phyloP scores from a whole-genome alignment of 2,329 filamentous ascomycete genomes.

The Mycosphaerelloides madeirae region DNA sequence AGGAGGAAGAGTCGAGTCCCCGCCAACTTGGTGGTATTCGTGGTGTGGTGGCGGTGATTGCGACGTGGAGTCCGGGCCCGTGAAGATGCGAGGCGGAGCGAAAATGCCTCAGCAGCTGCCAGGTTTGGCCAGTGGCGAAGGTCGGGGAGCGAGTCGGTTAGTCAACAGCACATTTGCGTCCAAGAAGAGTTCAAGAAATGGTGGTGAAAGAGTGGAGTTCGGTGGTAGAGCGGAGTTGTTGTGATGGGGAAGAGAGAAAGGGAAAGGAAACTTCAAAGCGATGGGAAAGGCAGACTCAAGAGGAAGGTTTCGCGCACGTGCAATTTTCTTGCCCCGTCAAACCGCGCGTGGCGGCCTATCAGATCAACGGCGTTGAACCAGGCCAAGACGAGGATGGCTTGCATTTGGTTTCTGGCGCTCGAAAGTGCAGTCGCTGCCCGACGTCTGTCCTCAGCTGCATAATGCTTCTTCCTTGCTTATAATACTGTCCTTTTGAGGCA shows the following conservation, averaged over 20 bases:
- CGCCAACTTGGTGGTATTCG: conserved; percentile 85
- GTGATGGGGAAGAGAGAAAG: conserved; percentile 2
- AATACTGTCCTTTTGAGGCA: too few relatives aligned
- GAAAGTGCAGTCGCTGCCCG: too few relatives aligned
- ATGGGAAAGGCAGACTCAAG: too few relatives aligned
- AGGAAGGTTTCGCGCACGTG: too few relatives aligned
- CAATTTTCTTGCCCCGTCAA: too few relatives aligned
- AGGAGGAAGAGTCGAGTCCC: conserved; percentile 64
- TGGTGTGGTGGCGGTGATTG: conserved; percentile 32
- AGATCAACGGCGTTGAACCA: too few relatives aligned
- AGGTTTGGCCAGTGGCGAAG: conserved; percentile 12
- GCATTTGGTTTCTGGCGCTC: too few relatives aligned
- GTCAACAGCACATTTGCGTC: conserved; percentile 18
- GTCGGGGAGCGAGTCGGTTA: conserved; percentile 12
- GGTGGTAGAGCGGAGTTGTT: conserved; percentile 12
- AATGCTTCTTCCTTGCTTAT: too few relatives aligned
- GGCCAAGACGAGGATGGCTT: too few relatives aligned
- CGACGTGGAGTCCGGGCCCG: conserved; percentile 14
- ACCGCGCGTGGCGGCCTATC: too few relatives aligned
- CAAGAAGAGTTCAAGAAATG: neutral
- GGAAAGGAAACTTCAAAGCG: conserved; percentile 6
- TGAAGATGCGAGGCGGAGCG: conserved; percentile 5
- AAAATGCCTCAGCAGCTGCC: conserved; percentile 21
- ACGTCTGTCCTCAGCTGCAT: too few relatives aligned
- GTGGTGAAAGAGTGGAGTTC: conserved; percentile 1